Conservation (phyloP, 2,329 filamentous ascomycete genomes). For the Claviceps fusiformis region DNA sequence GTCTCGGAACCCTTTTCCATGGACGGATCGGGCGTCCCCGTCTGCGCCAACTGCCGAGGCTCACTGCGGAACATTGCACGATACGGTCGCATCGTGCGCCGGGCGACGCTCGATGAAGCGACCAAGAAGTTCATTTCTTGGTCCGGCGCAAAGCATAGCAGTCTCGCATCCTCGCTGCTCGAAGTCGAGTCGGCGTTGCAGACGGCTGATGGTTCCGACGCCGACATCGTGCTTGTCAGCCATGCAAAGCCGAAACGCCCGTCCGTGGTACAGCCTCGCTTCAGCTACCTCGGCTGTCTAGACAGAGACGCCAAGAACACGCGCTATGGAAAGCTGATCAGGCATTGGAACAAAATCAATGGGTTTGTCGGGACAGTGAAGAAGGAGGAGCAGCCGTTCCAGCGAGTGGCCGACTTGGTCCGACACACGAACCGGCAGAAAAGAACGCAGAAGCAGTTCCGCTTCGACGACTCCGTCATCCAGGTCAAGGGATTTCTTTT, state of each 20-base stretch:
- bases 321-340: not conserved
- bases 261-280: not conserved
- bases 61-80: constrained; percentile 42
- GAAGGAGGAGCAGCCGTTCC: constrained; percentile 35
- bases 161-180: constrained; percentile 5
- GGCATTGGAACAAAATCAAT: constrained; percentile 6
- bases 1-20: constrained; percentile 33
- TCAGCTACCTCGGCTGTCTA: not conserved
- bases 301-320: not conserved
- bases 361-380: constrained; percentile 15
- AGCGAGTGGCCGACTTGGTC: constrained; percentile 31
- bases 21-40: constrained; percentile 28
- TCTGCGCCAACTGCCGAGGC: constrained; percentile 47
- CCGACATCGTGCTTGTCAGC: not conserved
- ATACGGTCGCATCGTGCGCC: constrained; percentile 48
- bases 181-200: constrained; percentile 6
- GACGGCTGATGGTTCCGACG: not conserved
- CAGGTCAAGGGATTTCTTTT: constrained; percentile 26
- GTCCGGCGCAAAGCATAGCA: constrained; percentile 22
- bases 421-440: constrained; percentile 22
- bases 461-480: constrained; percentile 21
- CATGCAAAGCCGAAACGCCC: not conserved
- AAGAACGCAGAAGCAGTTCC: constrained; percentile 14
- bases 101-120: constrained; percentile 46
- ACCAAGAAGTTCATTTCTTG: constrained; percentile 51